These are phyloP conservation scores for Ophiobolus disseminans DNA, from an alignment of 2,329 filamentous ascomycete species.

Conservation along the genomic window DNA sequence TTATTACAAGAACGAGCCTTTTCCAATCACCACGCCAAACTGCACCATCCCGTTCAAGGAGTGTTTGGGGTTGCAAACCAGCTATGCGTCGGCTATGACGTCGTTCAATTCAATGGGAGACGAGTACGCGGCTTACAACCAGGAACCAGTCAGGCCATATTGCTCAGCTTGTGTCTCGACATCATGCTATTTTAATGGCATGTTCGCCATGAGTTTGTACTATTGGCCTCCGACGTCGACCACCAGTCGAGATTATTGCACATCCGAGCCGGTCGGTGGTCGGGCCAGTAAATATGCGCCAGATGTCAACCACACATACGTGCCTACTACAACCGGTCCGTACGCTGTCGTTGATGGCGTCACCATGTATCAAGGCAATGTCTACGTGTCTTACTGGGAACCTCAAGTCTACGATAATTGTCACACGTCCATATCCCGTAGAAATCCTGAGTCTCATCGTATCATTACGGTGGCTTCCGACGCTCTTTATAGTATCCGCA, in stretches of 20 bases:
- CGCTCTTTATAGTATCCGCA: conserved; percentile 20
- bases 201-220: conserved; percentile 19
- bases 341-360: conserved; percentile 22
- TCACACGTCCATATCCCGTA: conserved; percentile 3
- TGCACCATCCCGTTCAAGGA: conserved; percentile 21
- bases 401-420: conserved; percentile 22
- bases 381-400: conserved; percentile 20
- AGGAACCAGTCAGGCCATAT: conserved; percentile 6
- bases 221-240: conserved; percentile 21
- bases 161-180: conserved; percentile 24
- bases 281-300: conserved; percentile 7
- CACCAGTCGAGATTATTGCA: conserved; percentile 21
- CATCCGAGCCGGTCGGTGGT: conserved; percentile 12
- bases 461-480: conserved; percentile 22
- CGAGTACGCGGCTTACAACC: background rate
- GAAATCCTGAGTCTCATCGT: conserved; percentile 5
- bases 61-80: conserved; percentile 15
- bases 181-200: conserved; percentile 17
- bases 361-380: conserved; percentile 26
- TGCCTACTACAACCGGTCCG: conserved; percentile 20
- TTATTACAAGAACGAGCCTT: background rate
- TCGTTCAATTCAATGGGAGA: conserved; percentile 5
- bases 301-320: conserved; percentile 20
- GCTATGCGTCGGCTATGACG: conserved; percentile 12
- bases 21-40: conserved; percentile 14